phyloP scores from a whole-genome alignment of 192 early-diverging fungal species.

The Backusella morwellensis region DNA sequence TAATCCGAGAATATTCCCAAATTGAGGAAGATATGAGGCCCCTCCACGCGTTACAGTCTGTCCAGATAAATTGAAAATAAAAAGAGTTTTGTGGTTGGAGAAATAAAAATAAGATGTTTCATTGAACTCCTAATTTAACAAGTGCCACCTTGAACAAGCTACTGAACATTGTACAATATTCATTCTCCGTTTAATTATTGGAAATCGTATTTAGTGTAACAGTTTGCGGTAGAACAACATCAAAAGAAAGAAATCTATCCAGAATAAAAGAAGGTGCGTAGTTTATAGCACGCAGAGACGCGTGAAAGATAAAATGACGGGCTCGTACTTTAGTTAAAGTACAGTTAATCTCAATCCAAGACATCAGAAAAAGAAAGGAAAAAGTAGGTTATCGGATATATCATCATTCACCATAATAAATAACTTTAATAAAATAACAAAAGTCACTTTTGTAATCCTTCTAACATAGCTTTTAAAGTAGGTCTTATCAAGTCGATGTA shows the following conservation, averaged over 20 bases:
- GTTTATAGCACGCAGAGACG: background rate
- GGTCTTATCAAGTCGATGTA: background rate
- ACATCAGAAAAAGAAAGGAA: background rate
- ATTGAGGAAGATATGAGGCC: background rate
- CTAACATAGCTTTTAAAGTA: background rate
- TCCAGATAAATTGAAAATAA: background rate
- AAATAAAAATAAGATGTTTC: background rate
- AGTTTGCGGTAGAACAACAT: background rate
- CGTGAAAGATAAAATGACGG: background rate
- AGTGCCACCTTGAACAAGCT: background rate
- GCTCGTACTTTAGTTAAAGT: background rate
- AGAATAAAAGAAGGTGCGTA: background rate
- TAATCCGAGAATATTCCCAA: background rate
- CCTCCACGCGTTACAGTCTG: background rate
- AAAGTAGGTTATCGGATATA: background rate
- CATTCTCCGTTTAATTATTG: background rate
- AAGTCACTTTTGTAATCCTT: background rate
- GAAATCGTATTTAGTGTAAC: slow-evolving; percentile 2
- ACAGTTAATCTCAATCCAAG: background rate
- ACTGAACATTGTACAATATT: background rate
- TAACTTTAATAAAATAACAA: background rate
- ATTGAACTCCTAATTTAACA: slow-evolving; percentile 1
- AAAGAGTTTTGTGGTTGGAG: background rate
- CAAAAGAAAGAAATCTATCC: background rate
- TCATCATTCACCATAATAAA: background rate